These are phyloP conservation scores for Phtheirospermum japonicum DNA, from an alignment of 257 asterid genomes.

Conservation along the genomic window DNA sequence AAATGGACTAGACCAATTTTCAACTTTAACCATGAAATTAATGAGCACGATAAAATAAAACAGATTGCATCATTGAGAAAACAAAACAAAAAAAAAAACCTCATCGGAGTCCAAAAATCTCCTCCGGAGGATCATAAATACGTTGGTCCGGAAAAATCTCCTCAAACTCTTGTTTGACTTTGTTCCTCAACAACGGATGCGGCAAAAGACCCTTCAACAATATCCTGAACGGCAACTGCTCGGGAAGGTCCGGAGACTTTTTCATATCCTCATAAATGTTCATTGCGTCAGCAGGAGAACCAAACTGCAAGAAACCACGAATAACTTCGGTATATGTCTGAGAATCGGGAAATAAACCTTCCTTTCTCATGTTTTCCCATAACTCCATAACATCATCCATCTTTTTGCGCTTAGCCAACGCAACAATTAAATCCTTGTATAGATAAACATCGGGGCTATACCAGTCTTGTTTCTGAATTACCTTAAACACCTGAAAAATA, in stretches of 20 bases:
- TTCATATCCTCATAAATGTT: slow-evolving; percentile 92
- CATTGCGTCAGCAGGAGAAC: slow-evolving; percentile 99
- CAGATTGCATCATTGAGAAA: too few relatives aligned
- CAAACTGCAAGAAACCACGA: slow-evolving; percentile 86
- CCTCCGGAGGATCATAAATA: slow-evolving; percentile 91
- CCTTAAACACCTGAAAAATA: slow-evolving; percentile 62
- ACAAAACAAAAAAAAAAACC: slow-evolving; percentile 30
- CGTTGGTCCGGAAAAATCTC: slow-evolving; percentile 89
- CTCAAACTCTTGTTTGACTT: slow-evolving; percentile 91
- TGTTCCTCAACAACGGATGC: slow-evolving; percentile 85
- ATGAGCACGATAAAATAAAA: background rate
- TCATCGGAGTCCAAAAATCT: slow-evolving; percentile 87
- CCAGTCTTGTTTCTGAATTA: slow-evolving; percentile 82
- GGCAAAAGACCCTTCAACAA: slow-evolving; percentile 92
- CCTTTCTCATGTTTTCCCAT: slow-evolving; percentile 85
- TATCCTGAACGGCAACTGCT: slow-evolving; percentile 84
- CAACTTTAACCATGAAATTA: background rate
- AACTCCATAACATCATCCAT: slow-evolving; percentile 85
- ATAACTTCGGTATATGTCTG: slow-evolving; percentile 93
- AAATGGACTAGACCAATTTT: background rate
- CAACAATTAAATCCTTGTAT: slow-evolving; percentile 83
- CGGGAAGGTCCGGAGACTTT: slow-evolving; percentile 89
- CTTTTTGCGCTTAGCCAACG: slow-evolving; percentile 68
- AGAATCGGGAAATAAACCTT: slow-evolving; percentile 72
- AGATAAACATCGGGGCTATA: slow-evolving; percentile 74